Conservation (phyloP, 129 eudicot genomes). For the Logfia minima region DNA sequence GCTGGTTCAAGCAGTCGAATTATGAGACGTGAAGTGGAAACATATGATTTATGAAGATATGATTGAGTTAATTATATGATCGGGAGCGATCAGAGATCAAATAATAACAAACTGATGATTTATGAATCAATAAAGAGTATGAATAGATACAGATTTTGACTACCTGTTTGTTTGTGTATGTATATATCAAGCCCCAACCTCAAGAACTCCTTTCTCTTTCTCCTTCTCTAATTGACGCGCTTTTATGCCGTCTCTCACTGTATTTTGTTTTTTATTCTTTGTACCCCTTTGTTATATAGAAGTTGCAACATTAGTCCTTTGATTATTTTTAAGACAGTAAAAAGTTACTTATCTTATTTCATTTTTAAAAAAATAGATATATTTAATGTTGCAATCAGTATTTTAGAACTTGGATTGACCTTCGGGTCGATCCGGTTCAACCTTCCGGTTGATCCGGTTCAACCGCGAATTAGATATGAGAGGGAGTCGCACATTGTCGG, state of each 20-base stretch:
- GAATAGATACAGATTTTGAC: slow-evolving; percentile 3
- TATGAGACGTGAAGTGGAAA: slow-evolving; percentile 19
- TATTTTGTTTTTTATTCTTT: neutral
- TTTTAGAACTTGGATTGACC: no score
- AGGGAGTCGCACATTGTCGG: no score
- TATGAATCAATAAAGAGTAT: slow-evolving; percentile 16
- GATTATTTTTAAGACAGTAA: neutral
- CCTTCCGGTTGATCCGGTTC: no score
- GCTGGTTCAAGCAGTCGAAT: slow-evolving; percentile 21
- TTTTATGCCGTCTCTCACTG: slow-evolving; percentile 29
- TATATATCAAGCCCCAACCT: neutral
- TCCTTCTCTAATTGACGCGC: slow-evolving; percentile 31
- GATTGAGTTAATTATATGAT: slow-evolving; percentile 14
- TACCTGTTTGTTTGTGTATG: slow-evolving; percentile 12
- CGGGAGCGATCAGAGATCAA: slow-evolving; percentile 14
- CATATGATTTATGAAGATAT: slow-evolving; percentile 1
- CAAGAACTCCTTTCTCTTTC: slow-evolving; percentile 20
- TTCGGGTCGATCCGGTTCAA: no score
- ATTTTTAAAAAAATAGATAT: no score
- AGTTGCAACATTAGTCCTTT: neutral
- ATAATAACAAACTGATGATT: slow-evolving; percentile 27
- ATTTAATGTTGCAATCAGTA: no score
- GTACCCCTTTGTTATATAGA: neutral
- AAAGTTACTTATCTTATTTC: no score
- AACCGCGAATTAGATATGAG: no score